phyloP scores from a whole-genome alignment of 805 yeast genomes.

The Starmerella cellae region DNA sequence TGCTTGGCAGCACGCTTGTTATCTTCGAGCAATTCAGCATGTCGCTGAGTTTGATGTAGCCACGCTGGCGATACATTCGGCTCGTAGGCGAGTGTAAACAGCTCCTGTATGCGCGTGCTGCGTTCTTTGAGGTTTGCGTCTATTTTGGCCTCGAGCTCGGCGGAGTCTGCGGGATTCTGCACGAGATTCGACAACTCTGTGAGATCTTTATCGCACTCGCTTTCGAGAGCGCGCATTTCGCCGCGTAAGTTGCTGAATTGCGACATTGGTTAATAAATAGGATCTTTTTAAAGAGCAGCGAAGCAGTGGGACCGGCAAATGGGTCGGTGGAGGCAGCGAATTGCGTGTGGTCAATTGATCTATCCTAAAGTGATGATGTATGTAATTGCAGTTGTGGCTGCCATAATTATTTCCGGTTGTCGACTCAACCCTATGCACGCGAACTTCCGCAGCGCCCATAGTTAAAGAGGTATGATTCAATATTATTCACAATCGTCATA shows the following conservation, averaged over 20 bases:
- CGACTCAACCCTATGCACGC: too few species aligned
- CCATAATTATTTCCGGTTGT: too few species aligned
- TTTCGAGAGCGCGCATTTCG: slow-evolving; percentile 39
- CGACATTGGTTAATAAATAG: too few species aligned
- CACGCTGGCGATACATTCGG: slow-evolving; percentile 54
- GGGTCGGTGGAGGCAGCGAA: too few species aligned
- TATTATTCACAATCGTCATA: too few species aligned
- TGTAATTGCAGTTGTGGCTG: too few species aligned
- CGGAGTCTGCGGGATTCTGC: slow-evolving; percentile 39
- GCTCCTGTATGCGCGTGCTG: slow-evolving; percentile 21
- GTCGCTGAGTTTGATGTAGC: slow-evolving; percentile 69
- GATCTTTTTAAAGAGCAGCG: too few species aligned
- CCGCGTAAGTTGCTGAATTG: slow-evolving; percentile 10
- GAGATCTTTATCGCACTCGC: slow-evolving; percentile 45
- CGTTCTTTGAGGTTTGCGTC: slow-evolving; percentile 39
- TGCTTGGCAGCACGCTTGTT: slow-evolving; percentile 51
- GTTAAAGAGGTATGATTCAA: too few species aligned
- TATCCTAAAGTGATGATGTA: too few species aligned
- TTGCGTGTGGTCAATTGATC: too few species aligned
- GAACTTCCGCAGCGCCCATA: too few species aligned
- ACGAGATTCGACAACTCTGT: slow-evolving; percentile 44
- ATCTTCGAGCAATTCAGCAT: slow-evolving; percentile 59
- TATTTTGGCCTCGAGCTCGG: slow-evolving; percentile 32
- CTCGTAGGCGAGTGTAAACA: slow-evolving; percentile 27
- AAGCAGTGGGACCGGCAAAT: too few species aligned